phyloP scores from a whole-genome alignment of 257 asterid genomes.

The Euphrasia confusa region DNA sequence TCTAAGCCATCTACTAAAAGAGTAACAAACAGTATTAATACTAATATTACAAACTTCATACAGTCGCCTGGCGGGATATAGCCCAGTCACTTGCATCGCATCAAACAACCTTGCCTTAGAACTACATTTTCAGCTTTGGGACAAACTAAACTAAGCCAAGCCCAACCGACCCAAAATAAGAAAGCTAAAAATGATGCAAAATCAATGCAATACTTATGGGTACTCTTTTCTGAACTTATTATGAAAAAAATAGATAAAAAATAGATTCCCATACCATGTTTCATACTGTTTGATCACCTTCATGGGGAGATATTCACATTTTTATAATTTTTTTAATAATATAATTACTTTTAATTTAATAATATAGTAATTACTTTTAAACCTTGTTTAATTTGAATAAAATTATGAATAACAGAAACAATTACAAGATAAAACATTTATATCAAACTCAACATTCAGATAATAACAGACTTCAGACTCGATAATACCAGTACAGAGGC shows the following conservation, averaged over 20 bases:
- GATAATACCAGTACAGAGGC: no score
- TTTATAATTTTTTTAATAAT: no score
- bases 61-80: neutral
- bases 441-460: no score
- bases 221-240: neutral
- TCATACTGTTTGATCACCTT: no score
- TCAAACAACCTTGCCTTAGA: neutral
- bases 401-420: no score
- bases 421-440: no score
- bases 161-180: neutral
- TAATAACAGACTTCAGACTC: no score
- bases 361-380: no score
- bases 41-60: neutral
- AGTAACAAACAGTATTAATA: neutral
- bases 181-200: neutral
- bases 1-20: neutral
- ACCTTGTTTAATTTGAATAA: no score
- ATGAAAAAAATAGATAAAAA: neutral
- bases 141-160: slow-evolving; percentile 6
- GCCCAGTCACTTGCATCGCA: slow-evolving; percentile 4
- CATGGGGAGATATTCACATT: no score
- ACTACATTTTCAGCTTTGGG: slow-evolving; percentile 13
- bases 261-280: no score
- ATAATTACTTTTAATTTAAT: no score
- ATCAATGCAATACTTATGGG: neutral